Evolutionary conservation across 2,329 filamentous ascomycete species (phyloP), one percentile per base, ranked within the genome.

Genomic region (Diaporthe eres): DNA sequence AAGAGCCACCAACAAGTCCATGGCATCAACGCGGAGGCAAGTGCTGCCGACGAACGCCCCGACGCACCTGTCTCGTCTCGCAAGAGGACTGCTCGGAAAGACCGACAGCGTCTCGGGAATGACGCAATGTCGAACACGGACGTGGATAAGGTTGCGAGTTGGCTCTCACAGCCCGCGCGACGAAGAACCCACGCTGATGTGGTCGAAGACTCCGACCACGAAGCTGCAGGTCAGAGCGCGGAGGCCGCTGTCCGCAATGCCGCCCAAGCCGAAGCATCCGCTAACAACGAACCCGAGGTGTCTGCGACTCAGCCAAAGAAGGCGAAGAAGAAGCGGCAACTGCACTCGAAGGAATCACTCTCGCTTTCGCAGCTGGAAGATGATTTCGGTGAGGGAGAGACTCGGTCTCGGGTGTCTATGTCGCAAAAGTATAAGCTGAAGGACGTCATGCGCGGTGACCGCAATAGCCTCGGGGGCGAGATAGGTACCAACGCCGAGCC

Each of bases 341-440:
- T 77, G 0, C 75, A 77, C 39, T 31, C 68, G 2, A 75, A 73
- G 25, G 47, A 55, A 4, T 74, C 74, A 5, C 28, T 73, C 0
- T 77, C 75, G 22, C 57, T 77, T 5, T 77, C 75, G 37, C 75
- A 75, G 31, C 71, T 77, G 8, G 72, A 77, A 63, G 75, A 75
- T 31, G 73, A 60, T 9, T 55, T 31, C 5, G 44, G 39, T 3
- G 75, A 77, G 39, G 44, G 55, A 0, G 75, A 77, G 19, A 39
- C n/a, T 42, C 74, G 57, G 55, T 39, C 74, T 1, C 63, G 74
- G 25, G 12, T 75, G 28, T 68, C 73, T 3, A 44, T 77, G 17
- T 75, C 75, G 19, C 68, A 72, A 39, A 65, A n/a, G 17, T 53
- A 53, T 1, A 75, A 75, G 25, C 47, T 67, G n/a, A 72, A 57